Evolutionary conservation across 169 alveolate genomes (phyloP).

Genomic region (Perkinsus olseni): DNA sequence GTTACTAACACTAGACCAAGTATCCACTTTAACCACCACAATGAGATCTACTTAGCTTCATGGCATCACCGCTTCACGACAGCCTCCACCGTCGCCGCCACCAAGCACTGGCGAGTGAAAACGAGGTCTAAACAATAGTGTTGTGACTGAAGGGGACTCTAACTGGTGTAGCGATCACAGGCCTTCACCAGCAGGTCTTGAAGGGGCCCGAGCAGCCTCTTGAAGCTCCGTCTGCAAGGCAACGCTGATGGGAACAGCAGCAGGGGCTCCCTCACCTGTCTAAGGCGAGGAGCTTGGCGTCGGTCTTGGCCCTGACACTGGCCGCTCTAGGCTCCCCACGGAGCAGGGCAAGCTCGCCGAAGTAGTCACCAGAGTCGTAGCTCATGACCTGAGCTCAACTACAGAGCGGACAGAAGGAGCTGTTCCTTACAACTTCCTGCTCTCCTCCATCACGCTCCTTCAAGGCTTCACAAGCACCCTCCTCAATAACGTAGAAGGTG

Average conservation of each 20-base stretch:
- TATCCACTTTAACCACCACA: no score
- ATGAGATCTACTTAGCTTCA: no score
- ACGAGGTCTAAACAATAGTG: no score
- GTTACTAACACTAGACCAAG: no score
- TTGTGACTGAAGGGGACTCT: not conserved
- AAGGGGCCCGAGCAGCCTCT: not conserved
- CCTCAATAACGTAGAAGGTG: conserved; percentile 74
- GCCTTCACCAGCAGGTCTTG: not conserved
- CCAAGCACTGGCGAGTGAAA: no score
- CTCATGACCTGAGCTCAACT: conserved; percentile 49
- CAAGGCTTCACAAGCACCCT: conserved; percentile 82
- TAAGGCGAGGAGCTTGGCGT: conserved; percentile 49
- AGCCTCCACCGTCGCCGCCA: no score
- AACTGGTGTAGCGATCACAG: not conserved
- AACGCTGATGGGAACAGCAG: not conserved
- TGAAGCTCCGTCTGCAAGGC: not conserved
- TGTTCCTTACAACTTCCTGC: conserved; percentile 4
- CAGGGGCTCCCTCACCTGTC: conserved; percentile 16
- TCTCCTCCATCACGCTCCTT: conserved; percentile 62
- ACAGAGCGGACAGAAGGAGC: not conserved
- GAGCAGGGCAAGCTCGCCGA: conserved; percentile 81
- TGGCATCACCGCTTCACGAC: no score
- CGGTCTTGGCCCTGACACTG: conserved; percentile 57
- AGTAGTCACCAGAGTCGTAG: conserved; percentile 63
- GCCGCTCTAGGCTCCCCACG: conserved; percentile 79